Evolutionary conservation across 1,139 yeast genomes (phyloP).

Genomic region (Zygosaccharomyces sapae): DNA sequence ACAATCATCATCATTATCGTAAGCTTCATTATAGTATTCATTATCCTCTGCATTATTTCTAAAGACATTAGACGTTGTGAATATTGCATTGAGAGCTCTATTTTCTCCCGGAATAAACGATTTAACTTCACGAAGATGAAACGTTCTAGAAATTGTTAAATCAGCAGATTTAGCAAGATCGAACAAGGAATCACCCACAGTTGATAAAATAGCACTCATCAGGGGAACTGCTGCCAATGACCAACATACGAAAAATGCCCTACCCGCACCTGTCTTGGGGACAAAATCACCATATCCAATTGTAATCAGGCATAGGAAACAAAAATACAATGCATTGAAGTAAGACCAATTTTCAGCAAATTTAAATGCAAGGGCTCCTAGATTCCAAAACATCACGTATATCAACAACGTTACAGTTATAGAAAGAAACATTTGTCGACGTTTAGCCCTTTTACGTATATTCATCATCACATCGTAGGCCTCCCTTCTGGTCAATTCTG

Average conservation of each 20-base stretch:
- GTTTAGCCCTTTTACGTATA: constrained; percentile 42
- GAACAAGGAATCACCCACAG: constrained; percentile 59
- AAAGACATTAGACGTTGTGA: not conserved
- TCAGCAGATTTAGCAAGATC: constrained; percentile 31
- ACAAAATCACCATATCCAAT: constrained; percentile 81
- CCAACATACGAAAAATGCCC: constrained; percentile 74
- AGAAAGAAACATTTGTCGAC: constrained; percentile 36
- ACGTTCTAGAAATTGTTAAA: constrained; percentile 15
- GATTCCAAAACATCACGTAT: constrained; percentile 59
- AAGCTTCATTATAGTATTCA: constrained; percentile 7
- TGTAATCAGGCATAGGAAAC: constrained; percentile 68
- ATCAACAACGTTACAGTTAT: constrained; percentile 43
- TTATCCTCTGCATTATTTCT: not conserved
- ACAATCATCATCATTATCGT: constrained; percentile 6
- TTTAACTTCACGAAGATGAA: constrained; percentile 9
- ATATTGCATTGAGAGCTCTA: not conserved
- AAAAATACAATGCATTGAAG: constrained; percentile 65
- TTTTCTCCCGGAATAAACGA: not conserved
- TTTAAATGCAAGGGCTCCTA: constrained; percentile 65
- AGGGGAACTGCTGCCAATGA: constrained; percentile 77
- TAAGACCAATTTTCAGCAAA: constrained; percentile 64
- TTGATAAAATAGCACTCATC: constrained; percentile 77
- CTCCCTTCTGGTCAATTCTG: constrained; percentile 38
- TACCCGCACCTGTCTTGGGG: constrained; percentile 60
- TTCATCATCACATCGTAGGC: constrained; percentile 53